A percentile compares a stretch with the other conserved stretches of the same genome.
phyloP scores from a whole-genome alignment of 306 rosid genomes.

The Prunus mongolica region DNA sequence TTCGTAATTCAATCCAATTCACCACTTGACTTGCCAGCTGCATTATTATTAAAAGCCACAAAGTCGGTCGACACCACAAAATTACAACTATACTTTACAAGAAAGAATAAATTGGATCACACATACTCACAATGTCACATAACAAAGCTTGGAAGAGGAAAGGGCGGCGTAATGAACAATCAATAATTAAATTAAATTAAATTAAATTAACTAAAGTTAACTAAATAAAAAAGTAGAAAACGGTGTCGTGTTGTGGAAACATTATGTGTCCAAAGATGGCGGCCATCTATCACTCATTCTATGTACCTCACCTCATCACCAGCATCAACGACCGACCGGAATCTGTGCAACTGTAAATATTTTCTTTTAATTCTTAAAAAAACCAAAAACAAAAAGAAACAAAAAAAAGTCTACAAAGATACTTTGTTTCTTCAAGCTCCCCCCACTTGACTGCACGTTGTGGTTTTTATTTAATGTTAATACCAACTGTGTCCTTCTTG shows the following conservation, averaged over 20 bases:
- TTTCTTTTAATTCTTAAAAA: background rate
- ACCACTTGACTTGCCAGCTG: background rate
- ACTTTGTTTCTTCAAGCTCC: background rate
- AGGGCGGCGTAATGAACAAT: no score
- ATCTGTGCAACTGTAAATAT: conserved; percentile 8
- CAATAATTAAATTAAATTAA: background rate
- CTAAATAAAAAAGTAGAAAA: background rate
- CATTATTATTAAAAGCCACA: background rate
- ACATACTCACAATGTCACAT: no score
- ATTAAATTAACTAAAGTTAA: background rate
- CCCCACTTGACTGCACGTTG: conserved; percentile 31
- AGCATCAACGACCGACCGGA: conserved; percentile 3
- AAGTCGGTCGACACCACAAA: background rate
- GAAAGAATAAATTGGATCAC: no score
- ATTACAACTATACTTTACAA: background rate
- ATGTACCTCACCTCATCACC: no score
- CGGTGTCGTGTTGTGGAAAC: background rate
- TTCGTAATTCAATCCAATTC: background rate
- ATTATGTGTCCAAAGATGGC: background rate
- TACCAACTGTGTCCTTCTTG: background rate
- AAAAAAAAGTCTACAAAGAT: background rate
- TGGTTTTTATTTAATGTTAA: background rate
- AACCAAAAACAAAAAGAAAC: background rate
- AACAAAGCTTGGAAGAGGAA: background rate
- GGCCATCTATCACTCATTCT: background rate